phyloP scores from a whole-genome alignment of 2,329 filamentous ascomycete species.

The Colletotrichum tamarilloi region DNA sequence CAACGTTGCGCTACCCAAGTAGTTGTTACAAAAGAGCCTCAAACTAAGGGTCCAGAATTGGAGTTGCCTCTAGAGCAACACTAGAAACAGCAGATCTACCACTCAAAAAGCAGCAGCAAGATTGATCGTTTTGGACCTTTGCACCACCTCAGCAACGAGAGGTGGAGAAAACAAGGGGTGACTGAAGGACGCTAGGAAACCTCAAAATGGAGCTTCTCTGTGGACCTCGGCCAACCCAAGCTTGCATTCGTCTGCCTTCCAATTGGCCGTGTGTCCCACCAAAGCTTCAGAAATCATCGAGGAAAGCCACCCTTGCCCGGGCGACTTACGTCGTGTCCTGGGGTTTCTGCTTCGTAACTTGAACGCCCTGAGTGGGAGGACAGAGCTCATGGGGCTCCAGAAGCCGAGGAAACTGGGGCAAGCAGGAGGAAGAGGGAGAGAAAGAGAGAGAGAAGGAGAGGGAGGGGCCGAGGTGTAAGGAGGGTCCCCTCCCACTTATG shows the following conservation, averaged over 20 bases:
- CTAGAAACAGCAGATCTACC: neutral
- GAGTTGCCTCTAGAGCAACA: neutral
- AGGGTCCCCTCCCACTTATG: slow-evolving; percentile 18
- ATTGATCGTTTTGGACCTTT: neutral
- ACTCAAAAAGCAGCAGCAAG: neutral
- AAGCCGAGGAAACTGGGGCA: slow-evolving; percentile 15
- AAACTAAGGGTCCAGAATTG: neutral
- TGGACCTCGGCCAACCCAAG: slow-evolving; percentile 30
- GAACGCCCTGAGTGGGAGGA: slow-evolving; percentile 28
- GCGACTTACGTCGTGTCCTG: slow-evolving; percentile 29
- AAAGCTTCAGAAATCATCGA: slow-evolving; percentile 27
- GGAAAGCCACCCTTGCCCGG: slow-evolving; percentile 7
- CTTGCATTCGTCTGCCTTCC: slow-evolving; percentile 25
- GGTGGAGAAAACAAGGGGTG: slow-evolving; percentile 23
- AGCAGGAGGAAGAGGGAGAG: slow-evolving; percentile 22
- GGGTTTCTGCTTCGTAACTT: slow-evolving; percentile 32
- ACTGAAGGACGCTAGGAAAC: slow-evolving; percentile 11
- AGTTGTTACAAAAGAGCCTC: neutral
- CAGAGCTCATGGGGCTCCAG: neutral
- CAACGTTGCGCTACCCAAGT: neutral
- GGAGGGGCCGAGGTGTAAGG: slow-evolving; percentile 29
- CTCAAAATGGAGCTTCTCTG: slow-evolving; percentile 26
- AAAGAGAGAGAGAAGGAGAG: slow-evolving; percentile 17
- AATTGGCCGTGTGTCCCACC: slow-evolving; percentile 19
- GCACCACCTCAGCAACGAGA: neutral